Evolutionary conservation across 2,329 filamentous ascomycete species (phyloP), one percentile per base, ranked within the genome.

Genomic region (Pseudocercospora macadamiae): DNA sequence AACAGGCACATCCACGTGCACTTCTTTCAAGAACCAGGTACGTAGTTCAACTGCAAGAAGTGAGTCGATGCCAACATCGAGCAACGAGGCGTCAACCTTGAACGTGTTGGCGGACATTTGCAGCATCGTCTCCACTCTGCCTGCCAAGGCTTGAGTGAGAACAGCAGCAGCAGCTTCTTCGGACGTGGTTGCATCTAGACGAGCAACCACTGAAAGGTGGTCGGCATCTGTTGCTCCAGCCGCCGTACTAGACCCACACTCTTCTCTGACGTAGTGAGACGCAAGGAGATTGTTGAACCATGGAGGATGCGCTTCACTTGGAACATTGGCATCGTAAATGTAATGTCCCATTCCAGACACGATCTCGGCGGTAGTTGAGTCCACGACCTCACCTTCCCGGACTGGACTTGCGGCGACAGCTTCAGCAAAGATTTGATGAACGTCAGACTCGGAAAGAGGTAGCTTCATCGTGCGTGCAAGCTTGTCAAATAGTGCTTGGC

Each of bases 371-470:
- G 61, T 64, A 16, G 60, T 60, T 9, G 60, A 62, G 12, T 56
- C 55, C 10, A 59, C 57, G 1, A 55, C 51, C 49, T 64, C 60
- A 4, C 51, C 60, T 32, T 51, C 48, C 4, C 60, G 54, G 9
- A 60, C 51, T 4, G 51, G 71, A 3, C 80, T 79, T 0, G 75
- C 74, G 0, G 73, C 67, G 23, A 84, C 77, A 4, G 80, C 80
- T 65, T 84, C 80, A 7, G 82, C 73, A 59, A 84, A 80, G 71
- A 81, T 76, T 62, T 81, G 77, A 62, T 83, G 80, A 14, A 83
- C 66, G 54, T 83, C 80, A 2, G 75, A 72, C 67, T 84, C 82
- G 2, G 81, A 81, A 10, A 83, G 34, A 25, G 59, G 57, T 6
- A 61, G 47, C 23, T 60, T 58, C 55, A 54, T 57, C 7, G 54